Conservation (phyloP, 164 flowering plant genomes). For the Sedum album region DNA sequence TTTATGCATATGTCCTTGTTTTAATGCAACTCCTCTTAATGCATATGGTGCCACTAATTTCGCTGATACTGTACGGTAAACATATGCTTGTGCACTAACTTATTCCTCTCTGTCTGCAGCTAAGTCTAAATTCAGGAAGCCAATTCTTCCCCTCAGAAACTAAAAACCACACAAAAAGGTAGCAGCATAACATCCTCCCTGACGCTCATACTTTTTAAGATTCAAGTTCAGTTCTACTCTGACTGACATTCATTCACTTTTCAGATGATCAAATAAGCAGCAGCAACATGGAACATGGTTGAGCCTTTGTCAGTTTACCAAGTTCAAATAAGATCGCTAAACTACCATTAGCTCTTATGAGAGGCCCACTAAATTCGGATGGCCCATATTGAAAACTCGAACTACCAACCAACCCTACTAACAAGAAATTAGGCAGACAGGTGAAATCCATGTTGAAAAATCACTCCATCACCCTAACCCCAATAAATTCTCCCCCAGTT, state of each 20-base stretch:
- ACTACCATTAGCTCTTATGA: not conserved
- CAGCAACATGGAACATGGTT: not conserved
- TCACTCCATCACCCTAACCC: not conserved
- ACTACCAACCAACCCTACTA: not conserved
- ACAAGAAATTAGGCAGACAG: not conserved
- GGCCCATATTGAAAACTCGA: not conserved
- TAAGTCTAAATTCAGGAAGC: too few relatives aligned
- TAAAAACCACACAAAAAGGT: not conserved
- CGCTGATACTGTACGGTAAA: too few relatives aligned
- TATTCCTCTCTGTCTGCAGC: too few relatives aligned
- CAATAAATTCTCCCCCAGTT: conserved; percentile 1
- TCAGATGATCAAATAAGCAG: not conserved
- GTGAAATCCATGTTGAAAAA: not conserved
- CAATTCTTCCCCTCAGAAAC: too few relatives aligned
- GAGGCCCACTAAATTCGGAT: not conserved
- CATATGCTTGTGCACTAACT: too few relatives aligned
- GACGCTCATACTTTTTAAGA: not conserved
- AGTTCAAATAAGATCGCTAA: not conserved
- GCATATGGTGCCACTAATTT: not conserved
- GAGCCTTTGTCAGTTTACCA: too few relatives aligned
- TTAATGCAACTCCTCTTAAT: too few relatives aligned
- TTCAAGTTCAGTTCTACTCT: not conserved
- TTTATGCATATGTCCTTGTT: not conserved
- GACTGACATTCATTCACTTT: not conserved
- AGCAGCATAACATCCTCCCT: not conserved